Evolutionary conservation across 208 protist genomes (phyloP), one percentile per base, ranked within the genome.

Genomic region (Trypanosoma lewisi): DNA sequence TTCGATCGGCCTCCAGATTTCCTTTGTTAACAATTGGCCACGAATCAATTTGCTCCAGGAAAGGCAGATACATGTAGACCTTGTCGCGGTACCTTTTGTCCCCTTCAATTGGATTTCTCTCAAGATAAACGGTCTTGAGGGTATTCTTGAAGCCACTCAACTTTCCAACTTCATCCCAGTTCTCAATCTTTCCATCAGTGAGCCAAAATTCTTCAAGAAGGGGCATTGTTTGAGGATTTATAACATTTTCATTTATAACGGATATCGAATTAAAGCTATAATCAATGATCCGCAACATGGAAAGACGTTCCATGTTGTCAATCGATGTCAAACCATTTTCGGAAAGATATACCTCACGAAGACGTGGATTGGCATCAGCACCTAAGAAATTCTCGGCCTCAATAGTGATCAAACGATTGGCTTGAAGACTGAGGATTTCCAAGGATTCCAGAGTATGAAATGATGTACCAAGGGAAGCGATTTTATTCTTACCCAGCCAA

Each of bases 401-500:
- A 56, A 97, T 78, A 49, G 51, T 67, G n/a, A 63, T 76, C 16
- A 97, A 62, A 3, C 91, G 78, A 68, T 97, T 97, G 5, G 88
- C 89, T 59, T 97, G 93, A 2, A 97, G 63, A 36, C 85, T 94
- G 12, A 95, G 53, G 39, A 82, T 73, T 49, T 76, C 68, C 27
- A 97, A 66, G 9, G 50, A 74, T 17, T 33, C 61, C 5, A 97
- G 67, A 8, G 52, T 74, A 39, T 84, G 73, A 6, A 97, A 63
- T 12, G 77, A 77, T 4, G 61, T 75, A 1, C 90, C 78, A 42
- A 97, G 73, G 37, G 53, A 70, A 11, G 59, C 49, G 44, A 97
- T 96, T 55, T 97, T 97, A 65, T 97, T 97, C 51, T 94, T 96
- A 14, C 93, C 93, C 0, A 97, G 55, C 88, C 91, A 97, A 42